Evolutionary conservation across 2,329 filamentous ascomycete species (phyloP).

Genomic region (Falciphora oryzae): DNA sequence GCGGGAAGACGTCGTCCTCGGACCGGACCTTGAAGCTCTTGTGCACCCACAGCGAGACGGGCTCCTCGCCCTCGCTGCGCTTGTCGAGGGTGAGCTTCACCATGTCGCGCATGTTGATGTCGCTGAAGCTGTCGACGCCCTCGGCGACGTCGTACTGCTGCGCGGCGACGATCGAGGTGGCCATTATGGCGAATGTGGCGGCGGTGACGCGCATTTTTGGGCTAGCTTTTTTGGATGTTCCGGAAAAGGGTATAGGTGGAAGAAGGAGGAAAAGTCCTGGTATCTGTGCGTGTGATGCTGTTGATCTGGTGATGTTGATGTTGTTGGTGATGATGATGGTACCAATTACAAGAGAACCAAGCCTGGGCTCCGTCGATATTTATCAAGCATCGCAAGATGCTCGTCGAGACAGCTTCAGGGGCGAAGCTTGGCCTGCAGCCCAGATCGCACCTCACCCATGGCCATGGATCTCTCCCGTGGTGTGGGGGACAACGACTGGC

Average conservation of each 20-base stretch:
- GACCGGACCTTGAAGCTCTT: neutral
- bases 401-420: neutral
- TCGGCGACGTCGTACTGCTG: neutral
- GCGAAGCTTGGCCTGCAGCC: neutral
- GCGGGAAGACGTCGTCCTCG: neutral
- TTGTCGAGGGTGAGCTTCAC: neutral
- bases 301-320: neutral
- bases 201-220: neutral
- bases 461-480: neutral
- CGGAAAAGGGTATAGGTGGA: neutral
- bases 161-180: neutral
- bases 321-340: neutral
- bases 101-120: conserved; percentile 3
- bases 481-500: neutral
- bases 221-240: neutral
- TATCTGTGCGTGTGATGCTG: neutral
- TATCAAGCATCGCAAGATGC: neutral
- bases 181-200: neutral
- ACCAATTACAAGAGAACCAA: neutral
- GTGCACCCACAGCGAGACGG: conserved; percentile 1
- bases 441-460: neutral
- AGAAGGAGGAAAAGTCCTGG: neutral
- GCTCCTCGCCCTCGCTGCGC: neutral
- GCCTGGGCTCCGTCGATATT: neutral
- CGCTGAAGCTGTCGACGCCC: neutral